These are phyloP conservation scores for Penicillium sp. DNA, from an alignment of 2,329 filamentous ascomycete species.

Conservation along the genomic window DNA sequence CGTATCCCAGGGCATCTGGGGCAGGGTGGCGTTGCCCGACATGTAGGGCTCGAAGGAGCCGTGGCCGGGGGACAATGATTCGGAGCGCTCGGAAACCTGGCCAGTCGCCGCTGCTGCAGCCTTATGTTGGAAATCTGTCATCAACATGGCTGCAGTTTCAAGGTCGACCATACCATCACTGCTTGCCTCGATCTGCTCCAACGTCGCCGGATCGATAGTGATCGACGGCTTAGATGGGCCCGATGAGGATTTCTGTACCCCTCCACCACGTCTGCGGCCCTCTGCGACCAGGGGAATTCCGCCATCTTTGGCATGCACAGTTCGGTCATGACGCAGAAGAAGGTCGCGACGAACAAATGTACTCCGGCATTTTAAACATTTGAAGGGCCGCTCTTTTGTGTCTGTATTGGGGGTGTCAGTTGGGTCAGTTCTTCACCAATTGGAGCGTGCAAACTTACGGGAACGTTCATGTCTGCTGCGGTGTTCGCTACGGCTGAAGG, in stretches of 20 bases:
- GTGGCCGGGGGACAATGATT: conserved; percentile 63
- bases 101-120: conserved; percentile 63
- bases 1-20: conserved; percentile 86
- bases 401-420: conserved; percentile 52
- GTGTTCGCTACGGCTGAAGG: conserved; percentile 96
- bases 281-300: conserved; percentile 91
- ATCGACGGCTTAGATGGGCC: conserved; percentile 71
- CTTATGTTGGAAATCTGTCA: conserved; percentile 97
- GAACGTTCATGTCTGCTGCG: conserved; percentile 94
- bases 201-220: conserved; percentile 74
- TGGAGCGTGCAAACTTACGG: conserved; percentile 63
- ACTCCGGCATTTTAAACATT: conserved; percentile 95
- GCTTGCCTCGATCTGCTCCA: conserved; percentile 89
- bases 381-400: conserved; percentile 98
- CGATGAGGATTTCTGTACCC: conserved; percentile 37
- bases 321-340: conserved; percentile 92
- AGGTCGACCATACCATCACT: conserved; percentile 90
- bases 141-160: conserved; percentile 96
- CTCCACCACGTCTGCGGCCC: conserved; percentile 64
- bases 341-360: conserved; percentile 97
- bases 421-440: background rate
- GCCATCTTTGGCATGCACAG: conserved; percentile 96
- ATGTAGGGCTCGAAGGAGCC: conserved; percentile 68
- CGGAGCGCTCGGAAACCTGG: conserved; percentile 53
- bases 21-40: conserved; percentile 72